Conservation (phyloP, 2,329 filamentous ascomycete species). For the Emericellopsis cladophorae region DNA sequence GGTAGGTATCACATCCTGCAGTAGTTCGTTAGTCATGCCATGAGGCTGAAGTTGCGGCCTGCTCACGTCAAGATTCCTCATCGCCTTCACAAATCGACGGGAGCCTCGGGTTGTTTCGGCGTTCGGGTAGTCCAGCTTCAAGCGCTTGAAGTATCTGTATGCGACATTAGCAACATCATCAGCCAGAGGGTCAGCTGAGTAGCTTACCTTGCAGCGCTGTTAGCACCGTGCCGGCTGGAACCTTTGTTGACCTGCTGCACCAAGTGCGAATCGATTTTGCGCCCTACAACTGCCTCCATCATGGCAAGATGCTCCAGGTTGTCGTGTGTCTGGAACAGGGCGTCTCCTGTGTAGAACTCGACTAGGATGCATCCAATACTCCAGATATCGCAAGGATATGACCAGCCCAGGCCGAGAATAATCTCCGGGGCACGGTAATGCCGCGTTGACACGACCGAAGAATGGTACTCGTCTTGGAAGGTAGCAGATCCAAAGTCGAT, state of each 20-base stretch:
- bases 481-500: slow-evolving; percentile 64
- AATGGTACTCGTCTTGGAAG: slow-evolving; percentile 62
- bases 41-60: background rate
- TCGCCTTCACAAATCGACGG: slow-evolving; percentile 55
- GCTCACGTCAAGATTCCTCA: slow-evolving; percentile 53
- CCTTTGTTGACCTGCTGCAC: slow-evolving; percentile 37
- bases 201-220: slow-evolving; percentile 51
- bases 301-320: slow-evolving; percentile 63
- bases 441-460: slow-evolving; percentile 56
- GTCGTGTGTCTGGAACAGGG: slow-evolving; percentile 60
- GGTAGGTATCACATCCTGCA: slow-evolving; percentile 51
- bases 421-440: slow-evolving; percentile 62
- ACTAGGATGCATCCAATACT: slow-evolving; percentile 63
- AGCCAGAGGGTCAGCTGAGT: background rate
- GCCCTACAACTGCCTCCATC: slow-evolving; percentile 58
- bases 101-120: slow-evolving; percentile 52
- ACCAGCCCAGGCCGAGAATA: slow-evolving; percentile 59
- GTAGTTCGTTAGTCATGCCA: background rate
- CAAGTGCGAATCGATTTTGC: slow-evolving; percentile 44
- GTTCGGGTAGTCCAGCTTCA: slow-evolving; percentile 52
- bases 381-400: slow-evolving; percentile 61
- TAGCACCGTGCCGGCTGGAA: slow-evolving; percentile 41
- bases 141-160: slow-evolving; percentile 52
- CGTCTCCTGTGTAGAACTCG: slow-evolving; percentile 60
- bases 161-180: slow-evolving; percentile 2